Evolutionary conservation across 495 filamentous ascomycete genomes (phyloP).

Genomic region (Daldinia loculata): DNA sequence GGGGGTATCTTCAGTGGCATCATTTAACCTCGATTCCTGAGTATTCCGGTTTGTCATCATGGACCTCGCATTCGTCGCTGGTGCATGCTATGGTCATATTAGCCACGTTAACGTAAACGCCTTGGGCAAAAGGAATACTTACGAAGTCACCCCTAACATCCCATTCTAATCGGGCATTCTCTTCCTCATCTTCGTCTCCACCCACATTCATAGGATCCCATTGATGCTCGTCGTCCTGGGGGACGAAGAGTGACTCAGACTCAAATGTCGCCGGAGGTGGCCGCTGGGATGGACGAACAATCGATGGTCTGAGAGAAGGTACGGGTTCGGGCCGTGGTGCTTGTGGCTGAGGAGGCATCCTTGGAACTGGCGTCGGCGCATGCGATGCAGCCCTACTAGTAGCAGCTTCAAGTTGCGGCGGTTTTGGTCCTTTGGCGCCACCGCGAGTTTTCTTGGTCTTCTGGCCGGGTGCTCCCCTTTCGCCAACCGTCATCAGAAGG

Average conservation of each 20-base stretch:
- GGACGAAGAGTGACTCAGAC: slow-evolving; percentile 80
- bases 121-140: slow-evolving; percentile 25
- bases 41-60: slow-evolving; percentile 37
- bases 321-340: slow-evolving; percentile 34
- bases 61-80: slow-evolving; percentile 49
- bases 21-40: slow-evolving; percentile 45
- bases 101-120: slow-evolving; percentile 18
- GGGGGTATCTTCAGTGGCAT: slow-evolving; percentile 39
- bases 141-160: slow-evolving; percentile 71
- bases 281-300: slow-evolving; percentile 53
- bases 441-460: slow-evolving; percentile 51
- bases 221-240: slow-evolving; percentile 74
- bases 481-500: slow-evolving; percentile 94
- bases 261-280: slow-evolving; percentile 69
- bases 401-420: slow-evolving; percentile 49
- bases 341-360: slow-evolving; percentile 26
- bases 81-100: slow-evolving; percentile 46
- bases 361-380: slow-evolving; percentile 38
- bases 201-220: slow-evolving; percentile 86
- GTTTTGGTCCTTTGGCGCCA: slow-evolving; percentile 43
- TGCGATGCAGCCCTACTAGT: slow-evolving; percentile 51
- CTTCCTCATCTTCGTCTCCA: slow-evolving; percentile 71
- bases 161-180: slow-evolving; percentile 73
- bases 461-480: slow-evolving; percentile 59
- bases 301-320: slow-evolving; percentile 43